These are phyloP conservation scores for Echites panduratus DNA, from an alignment of 257 asterid genomes.

Conservation along the genomic window DNA sequence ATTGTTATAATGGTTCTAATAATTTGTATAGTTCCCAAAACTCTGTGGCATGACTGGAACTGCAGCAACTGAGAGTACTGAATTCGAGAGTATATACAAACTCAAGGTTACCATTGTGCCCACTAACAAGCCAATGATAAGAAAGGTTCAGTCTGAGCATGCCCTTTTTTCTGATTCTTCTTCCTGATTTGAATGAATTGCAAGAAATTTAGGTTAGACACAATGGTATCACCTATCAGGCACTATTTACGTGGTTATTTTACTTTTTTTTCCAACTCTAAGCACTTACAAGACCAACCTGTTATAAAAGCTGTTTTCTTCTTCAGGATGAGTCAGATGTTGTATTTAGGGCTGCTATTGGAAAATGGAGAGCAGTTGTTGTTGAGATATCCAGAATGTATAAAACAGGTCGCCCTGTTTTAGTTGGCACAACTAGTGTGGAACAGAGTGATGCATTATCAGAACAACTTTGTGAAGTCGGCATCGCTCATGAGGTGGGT, in stretches of 20 bases:
- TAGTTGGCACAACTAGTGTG: conserved; percentile 98
- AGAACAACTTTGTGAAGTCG: conserved; percentile 76
- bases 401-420: conserved; percentile 94
- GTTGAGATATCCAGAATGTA: conserved; percentile 97
- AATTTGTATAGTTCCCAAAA: conserved; percentile 73
- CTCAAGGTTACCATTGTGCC: conserved; percentile 98
- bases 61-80: conserved; percentile 97
- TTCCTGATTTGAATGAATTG: neutral
- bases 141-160: conserved; percentile 56
- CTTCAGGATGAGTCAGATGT: conserved; percentile 94
- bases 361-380: conserved; percentile 96
- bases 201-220: neutral
- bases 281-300: neutral
- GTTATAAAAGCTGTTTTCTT: conserved; percentile 5
- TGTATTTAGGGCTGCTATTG: conserved; percentile 80
- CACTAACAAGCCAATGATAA: conserved; percentile 96
- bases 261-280: neutral
- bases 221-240: neutral
- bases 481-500: conserved; percentile 83
- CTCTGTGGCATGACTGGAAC: conserved; percentile 99
- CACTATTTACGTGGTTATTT: neutral
- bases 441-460: conserved; percentile 97
- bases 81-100: conserved; percentile 96
- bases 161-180: conserved; percentile 14
- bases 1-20: conserved; percentile 29